A percentile compares a stretch with the other conserved stretches of the same genome.
These are phyloP conservation scores for Lanmaoa pseudosensibilis DNA, from an alignment of 768 basidiomycete genomes.

Conservation along the genomic window DNA sequence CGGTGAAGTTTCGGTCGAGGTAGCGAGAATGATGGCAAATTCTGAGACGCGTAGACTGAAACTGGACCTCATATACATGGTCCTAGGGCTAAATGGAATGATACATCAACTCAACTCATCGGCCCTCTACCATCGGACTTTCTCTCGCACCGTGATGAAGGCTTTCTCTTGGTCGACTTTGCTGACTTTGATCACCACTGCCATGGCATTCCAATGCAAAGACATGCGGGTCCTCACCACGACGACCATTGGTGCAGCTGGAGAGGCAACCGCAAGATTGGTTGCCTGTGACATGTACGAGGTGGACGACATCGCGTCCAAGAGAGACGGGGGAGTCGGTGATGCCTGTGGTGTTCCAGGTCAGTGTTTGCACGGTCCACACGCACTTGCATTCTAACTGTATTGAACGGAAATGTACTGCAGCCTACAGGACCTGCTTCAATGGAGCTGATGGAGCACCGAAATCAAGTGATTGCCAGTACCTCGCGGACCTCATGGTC, in stretches of 20 bases:
- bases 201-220: background rate
- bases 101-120: background rate
- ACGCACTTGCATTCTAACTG: background rate
- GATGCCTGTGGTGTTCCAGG: background rate
- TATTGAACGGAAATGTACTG: background rate
- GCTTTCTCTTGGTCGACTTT: background rate
- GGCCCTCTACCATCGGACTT: background rate
- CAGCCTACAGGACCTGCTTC: background rate
- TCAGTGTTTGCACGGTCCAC: background rate
- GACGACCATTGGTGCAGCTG: background rate
- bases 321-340: no score
- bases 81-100: background rate
- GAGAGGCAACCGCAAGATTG: background rate
- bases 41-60: no score
- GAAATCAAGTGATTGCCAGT: background rate
- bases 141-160: background rate
- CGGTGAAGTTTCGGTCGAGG: no score
- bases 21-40: no score
- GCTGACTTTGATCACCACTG: background rate
- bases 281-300: background rate
- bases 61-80: no score
- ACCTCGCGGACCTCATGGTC: background rate
- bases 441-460: background rate
- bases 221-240: background rate
- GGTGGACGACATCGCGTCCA: background rate